Percentiles rank a stretch among this genome's conserved stretches.
phyloP scores from a whole-genome alignment of 1,284 basidiomycete species.

The Microbotryum violaceum region DNA sequence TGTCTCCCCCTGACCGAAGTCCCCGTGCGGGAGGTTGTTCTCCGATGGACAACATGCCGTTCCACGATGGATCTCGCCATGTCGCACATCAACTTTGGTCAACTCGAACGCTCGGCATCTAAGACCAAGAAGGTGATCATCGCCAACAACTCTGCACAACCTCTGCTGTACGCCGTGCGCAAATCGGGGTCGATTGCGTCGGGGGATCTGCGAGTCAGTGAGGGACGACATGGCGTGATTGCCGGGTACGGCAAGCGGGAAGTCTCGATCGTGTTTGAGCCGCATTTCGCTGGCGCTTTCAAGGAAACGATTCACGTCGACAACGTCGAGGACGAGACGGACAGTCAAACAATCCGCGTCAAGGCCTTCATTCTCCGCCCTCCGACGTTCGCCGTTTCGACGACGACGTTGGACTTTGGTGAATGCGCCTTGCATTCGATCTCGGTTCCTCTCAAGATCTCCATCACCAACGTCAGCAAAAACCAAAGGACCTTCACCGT shows the following conservation, averaged over 20 bases:
- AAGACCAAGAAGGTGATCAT: slow-evolving; percentile 48
- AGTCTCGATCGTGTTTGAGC: slow-evolving; percentile 45
- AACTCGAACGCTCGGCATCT: slow-evolving; percentile 47
- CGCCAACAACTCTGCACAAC: slow-evolving; percentile 46
- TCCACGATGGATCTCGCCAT: slow-evolving; percentile 47
- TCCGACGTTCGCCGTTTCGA: slow-evolving; percentile 44
- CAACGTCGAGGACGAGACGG: slow-evolving; percentile 46
- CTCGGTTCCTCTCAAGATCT: slow-evolving; percentile 42
- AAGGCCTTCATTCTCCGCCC: slow-evolving; percentile 47
- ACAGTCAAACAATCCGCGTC: slow-evolving; percentile 46
- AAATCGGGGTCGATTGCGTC: slow-evolving; percentile 49
- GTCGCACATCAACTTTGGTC: slow-evolving; percentile 49
- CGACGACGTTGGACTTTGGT: slow-evolving; percentile 46
- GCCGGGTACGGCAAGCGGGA: slow-evolving; percentile 48
- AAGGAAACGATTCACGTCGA: slow-evolving; percentile 47
- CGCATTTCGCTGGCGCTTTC: slow-evolving; percentile 42
- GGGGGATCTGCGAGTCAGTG: slow-evolving; percentile 47
- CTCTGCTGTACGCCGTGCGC: slow-evolving; percentile 45
- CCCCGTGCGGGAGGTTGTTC: slow-evolving; percentile 48
- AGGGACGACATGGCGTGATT: slow-evolving; percentile 47
- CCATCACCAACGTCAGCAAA: slow-evolving; percentile 44
- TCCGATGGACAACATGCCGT: slow-evolving; percentile 45
- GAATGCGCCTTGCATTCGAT: slow-evolving; percentile 45
- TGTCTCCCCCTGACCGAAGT: slow-evolving; percentile 41
- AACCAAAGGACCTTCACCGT: slow-evolving; percentile 45